Evolutionary conservation across 495 filamentous ascomycete genomes (phyloP), one percentile per base, ranked within the genome.

Genomic region (Xylaria cubensis): DNA sequence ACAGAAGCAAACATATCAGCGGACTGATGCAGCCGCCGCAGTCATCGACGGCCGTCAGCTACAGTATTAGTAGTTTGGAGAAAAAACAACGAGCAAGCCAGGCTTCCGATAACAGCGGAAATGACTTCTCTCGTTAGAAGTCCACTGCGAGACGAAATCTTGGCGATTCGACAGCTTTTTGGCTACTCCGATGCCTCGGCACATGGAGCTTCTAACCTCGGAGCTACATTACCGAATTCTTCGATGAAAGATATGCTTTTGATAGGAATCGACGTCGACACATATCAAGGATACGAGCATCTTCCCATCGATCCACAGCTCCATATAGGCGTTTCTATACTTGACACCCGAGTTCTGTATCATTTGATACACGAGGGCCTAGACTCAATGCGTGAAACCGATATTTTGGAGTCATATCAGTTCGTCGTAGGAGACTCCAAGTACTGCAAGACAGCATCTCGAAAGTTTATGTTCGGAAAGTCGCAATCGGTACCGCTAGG

Each of bases 381-480:
- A 32, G 58, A 64, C 44, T 42, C 46, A 46, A 69, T 39, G 46
- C 55, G 42, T 29, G 24, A 64, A 64, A 46, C 51, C 61, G 26
- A 63, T 64, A n/a, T 62, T 66, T 70, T 75, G 42, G 72, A 75
- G 56, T 75, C 76, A 21, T 71, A 72, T 62, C 76, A 77, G 50
- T 77, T 74, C 44, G 72, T 71, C 39, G 62, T 77, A 55, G 76
- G 74, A 3, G 67, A 69, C 55, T 73, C 75, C 13, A 65, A 44
- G 24, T 75, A 74, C 41, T 70, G 65, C 58, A 62, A 69, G 32
- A 70, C 50, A 68, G 69, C 70, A 48, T 71, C 73, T 17, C 63
- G 53, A 36, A 74, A 50, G 12, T 71, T 71, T 29, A 48, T 73
- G 19, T 75, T 74, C 62, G 69, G 69, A 26, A 56, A 68, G 36